Evolutionary conservation across 106 monocot genomes (phyloP).

Genomic region (Dactylorhiza incarnata): DNA sequence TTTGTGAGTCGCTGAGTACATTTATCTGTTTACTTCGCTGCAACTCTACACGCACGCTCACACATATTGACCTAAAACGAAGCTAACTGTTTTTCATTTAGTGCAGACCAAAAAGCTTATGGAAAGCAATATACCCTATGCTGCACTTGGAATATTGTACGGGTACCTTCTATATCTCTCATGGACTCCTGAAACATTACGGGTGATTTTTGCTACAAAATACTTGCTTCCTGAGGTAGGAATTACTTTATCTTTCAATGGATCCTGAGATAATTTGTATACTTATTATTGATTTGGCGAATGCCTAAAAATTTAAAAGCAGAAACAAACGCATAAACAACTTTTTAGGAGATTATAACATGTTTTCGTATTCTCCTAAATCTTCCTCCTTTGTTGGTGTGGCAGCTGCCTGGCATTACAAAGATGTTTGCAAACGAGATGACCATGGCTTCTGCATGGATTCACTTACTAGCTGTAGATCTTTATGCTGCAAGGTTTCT

Average conservation of each 20-base stretch:
- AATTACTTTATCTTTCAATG: neutral
- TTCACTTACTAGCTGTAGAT: conserved; percentile 35
- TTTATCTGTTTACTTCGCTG: neutral
- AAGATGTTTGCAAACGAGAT: conserved; percentile 34
- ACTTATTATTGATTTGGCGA: neutral
- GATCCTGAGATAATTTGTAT: neutral
- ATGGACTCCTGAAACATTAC: conserved; percentile 73
- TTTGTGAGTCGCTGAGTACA: conserved; percentile 27
- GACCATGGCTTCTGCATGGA: conserved; percentile 47
- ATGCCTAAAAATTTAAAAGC: neutral
- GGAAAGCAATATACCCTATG: conserved; percentile 73
- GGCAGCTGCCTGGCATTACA: conserved; percentile 29
- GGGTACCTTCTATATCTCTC: conserved; percentile 80
- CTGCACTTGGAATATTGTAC: conserved; percentile 60
- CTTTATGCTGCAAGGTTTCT: conserved; percentile 38
- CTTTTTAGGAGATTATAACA: neutral
- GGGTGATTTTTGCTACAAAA: conserved; percentile 80
- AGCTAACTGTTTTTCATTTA: conserved; percentile 5
- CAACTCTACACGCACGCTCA: neutral
- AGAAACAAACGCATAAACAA: neutral
- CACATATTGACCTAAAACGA: neutral
- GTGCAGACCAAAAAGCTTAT: conserved; percentile 63
- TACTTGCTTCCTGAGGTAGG: conserved; percentile 87
- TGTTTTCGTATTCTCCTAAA: neutral
- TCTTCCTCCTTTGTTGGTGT: neutral